Percentiles rank a stretch among this genome's conserved stretches.
Conservation (phyloP, 352 stramenopile species). For the Thraustotheca clavata region DNA sequence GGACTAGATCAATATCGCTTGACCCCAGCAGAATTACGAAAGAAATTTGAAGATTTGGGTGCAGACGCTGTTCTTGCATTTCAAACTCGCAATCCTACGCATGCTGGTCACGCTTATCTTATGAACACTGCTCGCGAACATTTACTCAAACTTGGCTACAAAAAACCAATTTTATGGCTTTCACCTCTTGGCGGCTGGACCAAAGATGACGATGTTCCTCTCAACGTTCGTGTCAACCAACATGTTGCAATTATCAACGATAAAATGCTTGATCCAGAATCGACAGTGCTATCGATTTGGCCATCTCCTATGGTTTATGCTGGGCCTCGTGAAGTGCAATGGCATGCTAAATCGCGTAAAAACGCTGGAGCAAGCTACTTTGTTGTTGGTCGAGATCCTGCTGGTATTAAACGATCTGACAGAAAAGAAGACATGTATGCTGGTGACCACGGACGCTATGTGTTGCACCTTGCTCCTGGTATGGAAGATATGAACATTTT, state of each 20-base stretch:
- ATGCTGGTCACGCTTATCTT: slow-evolving; percentile 96
- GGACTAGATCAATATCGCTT: slow-evolving; percentile 95
- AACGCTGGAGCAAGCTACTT: slow-evolving; percentile 96
- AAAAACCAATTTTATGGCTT: slow-evolving; percentile 96
- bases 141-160: slow-evolving; percentile 87
- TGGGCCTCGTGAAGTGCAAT: slow-evolving; percentile 96
- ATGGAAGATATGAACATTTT: slow-evolving; percentile 93
- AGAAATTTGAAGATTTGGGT: slow-evolving; percentile 91
- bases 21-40: slow-evolving; percentile 88
- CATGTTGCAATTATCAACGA: slow-evolving; percentile 90
- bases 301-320: slow-evolving; percentile 98
- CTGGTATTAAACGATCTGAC: slow-evolving; percentile 95
- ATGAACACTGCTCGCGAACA: slow-evolving; percentile 96
- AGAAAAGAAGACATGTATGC: slow-evolving; percentile 95
- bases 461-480: slow-evolving; percentile 94
- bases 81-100: slow-evolving; percentile 97
- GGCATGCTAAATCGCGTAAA: slow-evolving; percentile 96
- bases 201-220: slow-evolving; percentile 96
- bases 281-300: slow-evolving; percentile 98
- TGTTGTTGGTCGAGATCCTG: slow-evolving; percentile 95
- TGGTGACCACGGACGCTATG: slow-evolving; percentile 94
- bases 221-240: slow-evolving; percentile 96
- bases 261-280: slow-evolving; percentile 94
- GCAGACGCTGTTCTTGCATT: slow-evolving; percentile 97
- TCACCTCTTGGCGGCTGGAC: slow-evolving; percentile 97